A percentile compares a stretch with the other conserved stretches of the same genome.
These are phyloP conservation scores for Eimeria acervulina DNA, from an alignment of 169 alveolate species.

Conservation along the genomic window DNA sequence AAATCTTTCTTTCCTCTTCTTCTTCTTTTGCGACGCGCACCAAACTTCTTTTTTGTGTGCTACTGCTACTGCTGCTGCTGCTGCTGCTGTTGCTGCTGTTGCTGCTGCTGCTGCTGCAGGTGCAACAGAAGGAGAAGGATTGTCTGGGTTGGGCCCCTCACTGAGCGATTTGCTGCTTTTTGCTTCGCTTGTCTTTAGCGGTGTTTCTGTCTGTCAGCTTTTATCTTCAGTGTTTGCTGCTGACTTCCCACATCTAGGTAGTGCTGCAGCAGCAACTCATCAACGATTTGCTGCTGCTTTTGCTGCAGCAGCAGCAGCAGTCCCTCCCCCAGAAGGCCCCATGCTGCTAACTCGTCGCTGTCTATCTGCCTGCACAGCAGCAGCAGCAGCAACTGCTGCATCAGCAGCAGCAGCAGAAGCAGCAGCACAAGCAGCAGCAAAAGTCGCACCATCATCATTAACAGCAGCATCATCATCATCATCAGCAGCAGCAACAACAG, in stretches of 20 bases:
- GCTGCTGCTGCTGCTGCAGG: slow-evolving; percentile 13
- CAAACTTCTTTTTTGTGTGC: not conserved
- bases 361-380: not conserved
- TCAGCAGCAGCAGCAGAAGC: not conserved
- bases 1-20: no score
- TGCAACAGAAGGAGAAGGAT: not conserved
- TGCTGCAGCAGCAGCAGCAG: slow-evolving; percentile 32
- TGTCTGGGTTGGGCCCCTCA: not conserved
- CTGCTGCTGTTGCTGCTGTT: not conserved
- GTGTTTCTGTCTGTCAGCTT: not conserved
- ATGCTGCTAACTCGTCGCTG: not conserved
- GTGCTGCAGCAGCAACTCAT: not conserved
- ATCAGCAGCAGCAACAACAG: not conserved
- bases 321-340: not conserved
- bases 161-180: not conserved
- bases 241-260: not conserved
- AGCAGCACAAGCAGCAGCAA: not conserved
- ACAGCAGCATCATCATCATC: not conserved
- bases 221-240: not conserved
- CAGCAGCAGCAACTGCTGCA: slow-evolving; percentile 45
- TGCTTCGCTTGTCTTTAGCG: not conserved
- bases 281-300: not conserved
- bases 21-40: not conserved
- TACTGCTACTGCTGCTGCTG: not conserved
- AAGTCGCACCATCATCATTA: not conserved